Base-by-base conservation (phyloP, 306 rosid genomes). In the Begonia loranthoides region DNA sequence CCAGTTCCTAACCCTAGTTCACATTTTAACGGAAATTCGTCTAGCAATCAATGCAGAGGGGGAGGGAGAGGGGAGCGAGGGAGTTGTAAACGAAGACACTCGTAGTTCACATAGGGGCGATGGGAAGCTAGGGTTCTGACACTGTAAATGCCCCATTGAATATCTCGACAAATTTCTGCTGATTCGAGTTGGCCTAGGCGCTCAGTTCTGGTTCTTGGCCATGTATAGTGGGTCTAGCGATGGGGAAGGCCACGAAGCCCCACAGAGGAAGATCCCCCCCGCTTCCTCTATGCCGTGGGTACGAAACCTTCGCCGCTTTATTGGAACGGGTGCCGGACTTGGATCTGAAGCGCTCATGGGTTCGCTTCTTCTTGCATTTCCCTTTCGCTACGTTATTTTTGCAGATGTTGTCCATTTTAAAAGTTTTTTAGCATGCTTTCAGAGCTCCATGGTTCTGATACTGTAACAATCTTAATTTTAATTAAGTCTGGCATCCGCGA, bases 311-410 rank as follows among this genome's bases (percentile, higher is more conserved):
- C 94, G 99, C 53, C 82, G 93, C 13, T 90, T 64, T 70, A 86
- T 90, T 45, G 99, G 95, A 80, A 68, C 88, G 56, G 96, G 94
- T 28, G 70, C 76, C 33, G 94, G 96, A 33, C 96, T 86, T 13
- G 99, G 99, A 63, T 83, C 96, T 63, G 96, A 92, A 74, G 93
- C 99, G 5, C 67, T 92, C 43, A 86, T 92, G 96, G 99, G 96
- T 92, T 49, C 36, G 73, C 61, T 2, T 41, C 41, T 40, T 49
- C 24, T 17, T 19, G 45, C 10, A 55, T 36, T 45, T 45, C 58
- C 50, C 45, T 15, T 28, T 0, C n/a, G 6, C n/a, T 44, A 0
- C 16, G 46, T 47, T 47, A 10, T 22, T 22, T 12, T 19, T 10
- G 40, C 0, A 12, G 17, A 51, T 13, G 3, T n/a, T 44, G 56